These are phyloP conservation scores for Elongisporangium undulatum DNA, from an alignment of 352 stramenopile species.

Conservation along the genomic window DNA sequence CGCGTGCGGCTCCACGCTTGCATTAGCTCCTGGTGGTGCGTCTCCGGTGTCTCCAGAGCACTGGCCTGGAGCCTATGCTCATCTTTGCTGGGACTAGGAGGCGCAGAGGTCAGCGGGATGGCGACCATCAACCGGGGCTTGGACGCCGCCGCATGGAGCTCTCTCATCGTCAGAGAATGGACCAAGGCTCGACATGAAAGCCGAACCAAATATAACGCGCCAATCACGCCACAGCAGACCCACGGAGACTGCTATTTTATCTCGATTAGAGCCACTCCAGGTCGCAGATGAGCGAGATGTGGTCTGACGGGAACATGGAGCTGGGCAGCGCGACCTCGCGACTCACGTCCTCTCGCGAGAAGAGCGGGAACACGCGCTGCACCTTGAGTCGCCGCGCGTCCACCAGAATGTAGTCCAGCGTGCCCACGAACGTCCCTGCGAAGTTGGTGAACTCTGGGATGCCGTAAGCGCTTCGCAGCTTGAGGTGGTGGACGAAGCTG, in stretches of 20 bases:
- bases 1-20: background rate
- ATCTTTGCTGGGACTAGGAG: background rate
- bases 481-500: conserved; percentile 37
- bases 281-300: conserved; percentile 73
- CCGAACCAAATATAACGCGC: background rate
- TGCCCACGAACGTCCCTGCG: conserved; percentile 52
- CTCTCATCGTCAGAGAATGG: background rate
- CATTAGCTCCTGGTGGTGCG: background rate
- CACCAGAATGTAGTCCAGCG: conserved; percentile 72
- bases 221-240: background rate
- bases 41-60: background rate
- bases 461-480: conserved; percentile 49
- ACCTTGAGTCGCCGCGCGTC: conserved; percentile 30
- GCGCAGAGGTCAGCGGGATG: background rate
- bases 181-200: background rate
- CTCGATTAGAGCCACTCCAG: conserved; percentile 28
- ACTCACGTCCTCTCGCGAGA: conserved; percentile 53
- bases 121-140: background rate
- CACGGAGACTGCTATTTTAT: background rate
- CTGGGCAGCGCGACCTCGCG: conserved; percentile 62
- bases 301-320: conserved; percentile 72
- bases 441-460: conserved; percentile 75
- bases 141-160: background rate
- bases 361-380: conserved; percentile 50
- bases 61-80: background rate